Conservation (phyloP, 2,329 filamentous ascomycete species). For the Alternaria alternata region DNA sequence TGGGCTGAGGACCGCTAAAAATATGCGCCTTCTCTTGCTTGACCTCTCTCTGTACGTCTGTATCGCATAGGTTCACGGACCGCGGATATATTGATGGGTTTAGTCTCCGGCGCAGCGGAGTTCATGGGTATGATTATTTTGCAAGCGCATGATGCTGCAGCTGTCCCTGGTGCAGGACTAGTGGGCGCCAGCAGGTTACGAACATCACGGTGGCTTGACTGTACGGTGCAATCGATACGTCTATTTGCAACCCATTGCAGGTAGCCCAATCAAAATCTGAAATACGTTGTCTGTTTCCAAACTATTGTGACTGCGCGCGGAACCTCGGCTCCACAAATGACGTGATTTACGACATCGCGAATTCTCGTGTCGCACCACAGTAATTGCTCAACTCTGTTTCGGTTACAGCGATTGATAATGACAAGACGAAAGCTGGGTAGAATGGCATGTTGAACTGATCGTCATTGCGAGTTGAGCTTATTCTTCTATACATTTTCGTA, state of each 20-base stretch:
- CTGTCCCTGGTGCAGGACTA: neutral
- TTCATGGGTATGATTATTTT: conserved; percentile 16
- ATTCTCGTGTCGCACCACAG: neutral
- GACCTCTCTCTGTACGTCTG: conserved; percentile 2
- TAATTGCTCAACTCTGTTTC: neutral
- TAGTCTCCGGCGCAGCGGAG: conserved; percentile 20
- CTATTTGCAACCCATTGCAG: conserved; percentile 7
- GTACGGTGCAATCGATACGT: conserved; percentile 6
- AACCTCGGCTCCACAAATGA: conserved; percentile 13
- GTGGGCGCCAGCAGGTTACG: conserved; percentile 8
- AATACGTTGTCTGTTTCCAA: neutral
- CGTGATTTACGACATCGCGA: neutral
- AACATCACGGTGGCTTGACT: conserved; percentile 6
- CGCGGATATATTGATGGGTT: conserved; percentile 9
- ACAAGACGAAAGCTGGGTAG: neutral
- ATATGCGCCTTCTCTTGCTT: conserved; percentile 1
- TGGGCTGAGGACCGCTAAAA: conserved; percentile 56
- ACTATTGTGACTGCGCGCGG: neutral
- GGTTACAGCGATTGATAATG: neutral
- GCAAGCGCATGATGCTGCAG: conserved; percentile 11
- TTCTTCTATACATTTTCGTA: conserved; percentile 5
- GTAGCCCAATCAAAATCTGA: conserved; percentile 14
- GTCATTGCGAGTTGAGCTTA: conserved; percentile 2
- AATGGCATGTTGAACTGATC: conserved; percentile 9
- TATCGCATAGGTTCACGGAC: conserved; percentile 7